phyloP scores from a whole-genome alignment of 257 asterid species.

The Capsicum rhomboideum region DNA sequence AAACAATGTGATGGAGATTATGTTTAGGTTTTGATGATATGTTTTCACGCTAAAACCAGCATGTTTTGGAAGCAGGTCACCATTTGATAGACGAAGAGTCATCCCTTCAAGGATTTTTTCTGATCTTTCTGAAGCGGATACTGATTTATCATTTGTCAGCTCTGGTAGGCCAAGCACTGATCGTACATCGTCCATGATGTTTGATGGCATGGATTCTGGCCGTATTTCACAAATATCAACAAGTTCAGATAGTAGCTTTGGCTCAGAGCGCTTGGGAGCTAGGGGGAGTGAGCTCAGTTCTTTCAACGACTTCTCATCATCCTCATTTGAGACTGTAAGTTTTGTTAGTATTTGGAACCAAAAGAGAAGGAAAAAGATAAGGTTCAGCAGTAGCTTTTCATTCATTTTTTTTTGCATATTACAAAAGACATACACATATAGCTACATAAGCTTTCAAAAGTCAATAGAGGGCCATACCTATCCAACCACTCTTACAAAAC shows the following conservation, averaged over 20 bases:
- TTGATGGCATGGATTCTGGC: conserved; percentile 30
- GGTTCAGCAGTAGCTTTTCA: no score
- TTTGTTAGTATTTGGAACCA: no score
- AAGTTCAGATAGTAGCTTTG: conserved; percentile 65
- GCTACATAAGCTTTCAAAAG: no score
- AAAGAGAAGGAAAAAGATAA: no score
- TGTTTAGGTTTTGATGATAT: neutral
- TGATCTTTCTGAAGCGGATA: conserved; percentile 46
- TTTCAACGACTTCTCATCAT: conserved; percentile 39
- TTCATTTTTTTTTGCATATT: no score
- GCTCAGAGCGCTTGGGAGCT: conserved; percentile 33
- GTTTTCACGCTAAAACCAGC: neutral
- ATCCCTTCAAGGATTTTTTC: conserved; percentile 28
- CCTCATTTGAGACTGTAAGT: conserved; percentile 62
- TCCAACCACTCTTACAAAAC: no score
- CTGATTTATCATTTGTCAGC: conserved; percentile 57
- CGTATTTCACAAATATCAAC: conserved; percentile 41
- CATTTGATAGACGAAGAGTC: conserved; percentile 38
- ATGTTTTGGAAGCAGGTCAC: conserved; percentile 37
- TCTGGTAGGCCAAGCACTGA: conserved; percentile 65
- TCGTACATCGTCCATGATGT: conserved; percentile 20
- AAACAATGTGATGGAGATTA: neutral
- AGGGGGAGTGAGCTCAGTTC: conserved; percentile 40
- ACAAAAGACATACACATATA: no score
- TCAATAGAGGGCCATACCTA: no score